A percentile compares a stretch with the other conserved stretches of the same genome.
phyloP scores from a whole-genome alignment of 2,329 filamentous ascomycete genomes.

The Xylariaceae sp. region DNA sequence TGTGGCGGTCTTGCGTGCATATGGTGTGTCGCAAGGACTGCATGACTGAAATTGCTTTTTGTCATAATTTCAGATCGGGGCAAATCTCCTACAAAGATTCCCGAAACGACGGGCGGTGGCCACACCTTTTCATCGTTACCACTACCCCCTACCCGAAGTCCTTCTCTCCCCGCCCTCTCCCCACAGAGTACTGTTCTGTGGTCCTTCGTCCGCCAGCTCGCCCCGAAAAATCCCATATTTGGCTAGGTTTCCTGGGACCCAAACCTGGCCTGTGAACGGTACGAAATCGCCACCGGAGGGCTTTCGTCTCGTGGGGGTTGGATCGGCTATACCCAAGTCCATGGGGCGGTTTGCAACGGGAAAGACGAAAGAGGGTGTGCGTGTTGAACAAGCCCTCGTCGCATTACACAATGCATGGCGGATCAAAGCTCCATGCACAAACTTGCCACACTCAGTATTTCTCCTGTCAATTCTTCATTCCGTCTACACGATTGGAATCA shows the following conservation, averaged over 20 bases:
- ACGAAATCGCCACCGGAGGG: neutral
- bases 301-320: neutral
- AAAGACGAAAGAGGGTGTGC: neutral
- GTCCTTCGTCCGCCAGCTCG: neutral
- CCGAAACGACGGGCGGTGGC: neutral
- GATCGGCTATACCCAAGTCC: neutral
- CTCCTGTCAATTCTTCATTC: neutral
- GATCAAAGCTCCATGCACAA: neutral
- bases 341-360: neutral
- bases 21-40: slow-evolving; percentile 2
- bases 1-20: slow-evolving; percentile 8
- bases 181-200: neutral
- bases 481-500: neutral
- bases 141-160: neutral
- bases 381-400: neutral
- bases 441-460: neutral
- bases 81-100: neutral
- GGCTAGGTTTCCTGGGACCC: neutral
- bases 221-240: neutral
- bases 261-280: neutral
- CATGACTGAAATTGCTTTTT: neutral
- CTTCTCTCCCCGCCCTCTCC: neutral
- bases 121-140: neutral
- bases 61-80: neutral
- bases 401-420: neutral